Base-by-base conservation (phyloP, 805 yeast species). In the Candida xiaguanensis region DNA sequence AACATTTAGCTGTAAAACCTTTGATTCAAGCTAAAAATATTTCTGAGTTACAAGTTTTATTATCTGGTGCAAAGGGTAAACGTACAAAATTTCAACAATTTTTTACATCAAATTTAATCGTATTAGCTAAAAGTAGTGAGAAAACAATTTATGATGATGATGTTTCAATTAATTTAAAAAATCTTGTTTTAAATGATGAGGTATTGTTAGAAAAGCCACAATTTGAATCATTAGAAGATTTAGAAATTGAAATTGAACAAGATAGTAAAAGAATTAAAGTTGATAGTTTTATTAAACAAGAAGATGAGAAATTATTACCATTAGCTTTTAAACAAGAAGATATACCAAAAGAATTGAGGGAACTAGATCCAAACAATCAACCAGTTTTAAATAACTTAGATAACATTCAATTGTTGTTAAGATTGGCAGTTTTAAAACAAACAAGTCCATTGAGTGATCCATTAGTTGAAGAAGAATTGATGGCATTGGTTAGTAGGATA, bases 31-130 rank as follows among this genome's bases (percentile, higher is more conserved):
- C 81, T 2, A 74, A 77, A 31, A 71, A 74, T 11, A 54, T 82
- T 8, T 78, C 89, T 0, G 74, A 77, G 1, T 70, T 88, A 34
- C 65, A 75, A 36, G 75, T 82, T 47, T 75, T 82, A 0, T 63
- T 91, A 33, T 85, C 97, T 1, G 98, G 98, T 48, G 85, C 93
- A 40, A 80, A 80, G 49, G 96, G 96, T 8, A 83, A 80, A 55
- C 72, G 93, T 54, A 91, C 98, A 3, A 85, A 85, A 58, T 86
- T 68, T 57, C 98, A 91, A 62, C 72, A 72, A 34, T 72, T 68
- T 24, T 77, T 81, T n/a, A 75, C 82, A 18, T 75, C 96, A 0
- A 78, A 87, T 28, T 72, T 91, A 43, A 74, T 90, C 12, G 76
- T 88, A 18, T 61, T 91, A 15, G 98, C 98, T 1, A 74, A 77